phyloP scores from a whole-genome alignment of 1,284 basidiomycete species.

The Erythrobasidium hasegawianum region DNA sequence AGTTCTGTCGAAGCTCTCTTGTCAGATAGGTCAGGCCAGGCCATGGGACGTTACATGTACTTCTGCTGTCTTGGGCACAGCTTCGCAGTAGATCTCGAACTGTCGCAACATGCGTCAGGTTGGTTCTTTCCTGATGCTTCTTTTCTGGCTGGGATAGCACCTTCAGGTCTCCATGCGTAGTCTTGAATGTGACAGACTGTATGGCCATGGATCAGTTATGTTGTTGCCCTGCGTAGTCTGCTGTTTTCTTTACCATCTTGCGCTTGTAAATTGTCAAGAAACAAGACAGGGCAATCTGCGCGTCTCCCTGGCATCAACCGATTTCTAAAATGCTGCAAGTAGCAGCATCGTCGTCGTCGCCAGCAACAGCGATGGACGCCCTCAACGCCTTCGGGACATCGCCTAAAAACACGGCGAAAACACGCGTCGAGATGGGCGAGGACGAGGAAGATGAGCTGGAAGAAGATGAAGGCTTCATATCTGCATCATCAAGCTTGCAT shows the following conservation, averaged over 20 bases:
- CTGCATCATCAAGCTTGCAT: background rate
- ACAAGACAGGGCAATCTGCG: too few relatives aligned
- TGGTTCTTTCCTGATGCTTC: too few relatives aligned
- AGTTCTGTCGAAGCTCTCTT: conserved; percentile 61
- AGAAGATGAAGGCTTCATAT: conserved; percentile 34
- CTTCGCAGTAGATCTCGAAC: conserved; percentile 96
- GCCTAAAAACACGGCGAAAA: background rate
- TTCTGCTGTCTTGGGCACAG: conserved; percentile 88
- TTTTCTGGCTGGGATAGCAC: too few relatives aligned
- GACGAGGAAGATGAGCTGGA: conserved; percentile 17
- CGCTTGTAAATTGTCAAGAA: background rate
- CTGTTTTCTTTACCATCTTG: background rate
- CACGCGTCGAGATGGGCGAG: background rate
- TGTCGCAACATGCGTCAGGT: too few relatives aligned
- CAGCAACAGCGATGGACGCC: background rate
- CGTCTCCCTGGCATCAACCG: background rate
- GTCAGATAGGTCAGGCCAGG: background rate
- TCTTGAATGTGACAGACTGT: conserved; percentile 92
- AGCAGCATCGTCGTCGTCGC: background rate
- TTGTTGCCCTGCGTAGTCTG: too few relatives aligned
- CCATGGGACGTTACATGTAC: conserved; percentile 51
- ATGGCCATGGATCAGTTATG: too few relatives aligned
- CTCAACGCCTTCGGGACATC: conserved; percentile 1
- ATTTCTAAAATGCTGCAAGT: too few relatives aligned
- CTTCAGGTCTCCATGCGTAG: conserved; percentile 90